Evolutionary conservation across 2,329 filamentous ascomycete species (phyloP), one percentile per base, ranked within the genome.

Genomic region (Scytalidium lignicola): DNA sequence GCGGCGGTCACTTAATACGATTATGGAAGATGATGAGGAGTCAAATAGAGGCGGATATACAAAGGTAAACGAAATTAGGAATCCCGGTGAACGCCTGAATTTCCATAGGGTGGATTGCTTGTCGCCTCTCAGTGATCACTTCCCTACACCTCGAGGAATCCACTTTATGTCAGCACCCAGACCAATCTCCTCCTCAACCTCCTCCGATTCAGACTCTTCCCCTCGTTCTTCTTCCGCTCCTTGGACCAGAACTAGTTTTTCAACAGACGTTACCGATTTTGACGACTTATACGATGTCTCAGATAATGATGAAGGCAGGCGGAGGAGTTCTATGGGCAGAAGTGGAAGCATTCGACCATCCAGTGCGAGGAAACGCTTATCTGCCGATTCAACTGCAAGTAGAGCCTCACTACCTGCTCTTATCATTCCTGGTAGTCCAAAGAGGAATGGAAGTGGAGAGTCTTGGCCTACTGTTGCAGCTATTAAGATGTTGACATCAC

Each of bases 271-370:
- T 54, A 88, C 80, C 57, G 85, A 89, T 55, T 92, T 92, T 60
- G 88, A 95, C 67, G 89, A 95, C 60, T 72, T 96, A 44, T 96
- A 96, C 67, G 88, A 93, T 67, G 78, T 89, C 40, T 90, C 63
- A 44, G 64, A 88, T 15, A 90, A 95, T 57, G 82, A 90, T 48
- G 90, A 95, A 58, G 76, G 60, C 58, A 58, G 66, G 66, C 62
- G 75, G 69, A 59, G 42, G 72, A 75, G 62, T 52, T 17, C 54
- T 43, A 15, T 51, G 18, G 49, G 50, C 8, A 52, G 57, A 26
- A 55, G 53, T 26, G 52, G 47, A 19, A 60, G 55, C 32, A 19
- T 65, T 22, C 60, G 63, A 20, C 55, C 65, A 17, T 61, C 65
- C 12, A 64, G 62, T 13, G 60, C 63, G 46, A 47, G 54, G 17